A percentile compares a stretch with the other conserved stretches of the same genome.
phyloP scores from a whole-genome alignment of 495 filamentous ascomycete species.

The Lasiosphaeriaceae sp. region DNA sequence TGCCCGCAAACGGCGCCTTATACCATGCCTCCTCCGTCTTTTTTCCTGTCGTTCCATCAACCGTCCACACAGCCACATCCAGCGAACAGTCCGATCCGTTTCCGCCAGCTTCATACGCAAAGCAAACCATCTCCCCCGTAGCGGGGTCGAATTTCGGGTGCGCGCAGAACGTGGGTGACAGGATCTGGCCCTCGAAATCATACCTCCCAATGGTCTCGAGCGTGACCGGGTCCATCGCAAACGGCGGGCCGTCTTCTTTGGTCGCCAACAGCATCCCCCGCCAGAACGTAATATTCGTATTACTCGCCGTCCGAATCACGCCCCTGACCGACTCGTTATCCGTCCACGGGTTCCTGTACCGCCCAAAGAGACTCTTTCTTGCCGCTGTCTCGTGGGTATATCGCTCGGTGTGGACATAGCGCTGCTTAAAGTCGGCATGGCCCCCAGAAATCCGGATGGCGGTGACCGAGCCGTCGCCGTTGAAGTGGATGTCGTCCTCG shows the following conservation, averaged over 20 bases:
- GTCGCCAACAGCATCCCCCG: constrained; percentile 48
- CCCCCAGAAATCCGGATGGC: constrained; percentile 52
- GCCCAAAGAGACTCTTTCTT: constrained; percentile 41
- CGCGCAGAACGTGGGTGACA: constrained; percentile 52
- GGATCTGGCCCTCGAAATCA: constrained; percentile 56
- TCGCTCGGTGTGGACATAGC: constrained; percentile 52
- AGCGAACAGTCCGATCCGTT: constrained; percentile 40
- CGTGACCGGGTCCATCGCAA: constrained; percentile 52
- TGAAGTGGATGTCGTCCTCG: constrained; percentile 51
- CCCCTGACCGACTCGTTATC: constrained; percentile 48
- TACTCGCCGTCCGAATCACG: constrained; percentile 46
- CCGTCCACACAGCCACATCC: constrained; percentile 48
- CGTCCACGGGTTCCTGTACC: constrained; percentile 54
- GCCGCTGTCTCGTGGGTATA: constrained; percentile 40
- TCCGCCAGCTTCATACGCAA: constrained; percentile 51
- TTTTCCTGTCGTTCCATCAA: constrained; percentile 34
- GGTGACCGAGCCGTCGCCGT: constrained; percentile 43
- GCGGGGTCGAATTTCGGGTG: constrained; percentile 59
- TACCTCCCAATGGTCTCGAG: constrained; percentile 52
- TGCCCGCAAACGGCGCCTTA: constrained; percentile 48
- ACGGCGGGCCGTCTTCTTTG: constrained; percentile 55
- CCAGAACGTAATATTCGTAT: constrained; percentile 55
- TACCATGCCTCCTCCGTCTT: constrained; percentile 46
- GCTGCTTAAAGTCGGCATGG: constrained; percentile 46
- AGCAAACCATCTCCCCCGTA: constrained; percentile 54